Evolutionary conservation across 116 monocot species (phyloP).

Genomic region (Trichopus zeylanicus): DNA sequence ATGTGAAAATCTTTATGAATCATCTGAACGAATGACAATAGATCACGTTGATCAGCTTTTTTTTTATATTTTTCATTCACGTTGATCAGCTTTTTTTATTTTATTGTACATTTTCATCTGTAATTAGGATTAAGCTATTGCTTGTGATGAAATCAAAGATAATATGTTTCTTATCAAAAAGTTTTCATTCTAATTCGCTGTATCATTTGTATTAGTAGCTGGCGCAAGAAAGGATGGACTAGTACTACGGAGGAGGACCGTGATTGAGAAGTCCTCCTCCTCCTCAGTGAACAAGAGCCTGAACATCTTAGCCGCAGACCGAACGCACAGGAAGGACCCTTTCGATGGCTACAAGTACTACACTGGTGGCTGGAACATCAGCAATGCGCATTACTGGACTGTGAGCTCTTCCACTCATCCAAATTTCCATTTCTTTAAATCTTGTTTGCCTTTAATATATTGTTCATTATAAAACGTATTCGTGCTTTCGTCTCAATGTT

Average conservation of each 20-base stretch:
- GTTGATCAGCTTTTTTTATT: too few relatives aligned
- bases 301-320: constrained; percentile 49
- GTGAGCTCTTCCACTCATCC: constrained; percentile 17
- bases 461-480: too few relatives aligned
- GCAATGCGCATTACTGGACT: constrained; percentile 70
- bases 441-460: background rate
- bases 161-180: background rate
- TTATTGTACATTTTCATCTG: too few relatives aligned
- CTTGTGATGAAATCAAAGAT: background rate
- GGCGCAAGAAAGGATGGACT: background rate
- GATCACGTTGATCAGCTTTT: too few relatives aligned
- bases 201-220: background rate
- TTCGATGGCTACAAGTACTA: constrained; percentile 34
- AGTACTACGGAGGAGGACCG: background rate
- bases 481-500: too few relatives aligned
- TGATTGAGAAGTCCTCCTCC: background rate
- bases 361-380: constrained; percentile 85
- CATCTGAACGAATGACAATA: too few relatives aligned
- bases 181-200: background rate
- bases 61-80: too few relatives aligned
- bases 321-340: constrained; percentile 67
- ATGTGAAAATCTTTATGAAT: too few relatives aligned
- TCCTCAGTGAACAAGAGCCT: too few relatives aligned
- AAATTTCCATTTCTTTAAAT: background rate
- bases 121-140: too few relatives aligned